Evolutionary conservation across 225 moss, liverwort and hornwort species (phyloP).

Genomic region (Polytrichum commune): DNA sequence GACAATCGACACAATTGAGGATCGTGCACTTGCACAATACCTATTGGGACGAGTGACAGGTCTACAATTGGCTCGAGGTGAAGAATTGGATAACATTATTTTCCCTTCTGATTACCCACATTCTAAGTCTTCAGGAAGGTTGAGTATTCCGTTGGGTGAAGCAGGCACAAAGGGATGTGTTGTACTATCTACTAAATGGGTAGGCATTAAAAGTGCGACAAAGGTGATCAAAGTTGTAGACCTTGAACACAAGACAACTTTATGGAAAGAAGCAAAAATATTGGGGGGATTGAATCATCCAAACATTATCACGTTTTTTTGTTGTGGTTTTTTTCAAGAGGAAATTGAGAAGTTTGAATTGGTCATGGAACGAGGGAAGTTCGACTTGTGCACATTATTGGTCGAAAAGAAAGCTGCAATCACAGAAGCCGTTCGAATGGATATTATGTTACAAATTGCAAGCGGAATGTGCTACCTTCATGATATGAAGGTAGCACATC

Average conservation of each 20-base stretch:
- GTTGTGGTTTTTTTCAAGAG: background rate
- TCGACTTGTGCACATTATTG: background rate
- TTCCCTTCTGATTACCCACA: background rate
- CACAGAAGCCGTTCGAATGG: background rate
- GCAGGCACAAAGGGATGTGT: no score
- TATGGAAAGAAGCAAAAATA: slow-evolving; percentile 4
- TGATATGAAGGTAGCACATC: slow-evolving; percentile 9
- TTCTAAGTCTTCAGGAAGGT: background rate
- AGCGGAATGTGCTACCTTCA: slow-evolving; percentile 12
- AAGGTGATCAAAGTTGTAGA: background rate
- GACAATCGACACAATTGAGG: no score
- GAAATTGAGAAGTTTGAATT: background rate
- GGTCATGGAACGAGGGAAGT: background rate
- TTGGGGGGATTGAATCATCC: background rate
- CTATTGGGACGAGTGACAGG: background rate
- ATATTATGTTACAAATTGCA: background rate
- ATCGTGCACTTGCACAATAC: slow-evolving; percentile 1
- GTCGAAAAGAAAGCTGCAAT: background rate
- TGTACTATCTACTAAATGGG: background rate
- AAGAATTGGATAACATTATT: background rate
- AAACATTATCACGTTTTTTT: slow-evolving; percentile 3
- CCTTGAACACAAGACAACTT: background rate
- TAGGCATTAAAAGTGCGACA: background rate
- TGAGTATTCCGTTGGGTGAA: background rate
- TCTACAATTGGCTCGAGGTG: background rate